Conservation (phyloP, 805 yeast genomes). For the Candida andamanensis region DNA sequence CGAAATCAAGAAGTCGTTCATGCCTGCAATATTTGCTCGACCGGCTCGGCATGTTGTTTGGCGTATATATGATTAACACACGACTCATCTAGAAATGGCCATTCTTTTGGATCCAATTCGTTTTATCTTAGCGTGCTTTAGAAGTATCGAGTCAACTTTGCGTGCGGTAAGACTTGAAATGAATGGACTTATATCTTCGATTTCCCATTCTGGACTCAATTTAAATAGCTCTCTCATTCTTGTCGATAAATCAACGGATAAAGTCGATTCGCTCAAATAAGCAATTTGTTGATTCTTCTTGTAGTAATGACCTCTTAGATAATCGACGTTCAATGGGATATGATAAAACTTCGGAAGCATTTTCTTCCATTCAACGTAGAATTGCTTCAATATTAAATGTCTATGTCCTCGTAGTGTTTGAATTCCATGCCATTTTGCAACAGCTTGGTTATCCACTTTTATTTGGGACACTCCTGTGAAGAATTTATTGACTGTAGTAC, state of each 20-base stretch:
- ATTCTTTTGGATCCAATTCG: slow-evolving; percentile 24
- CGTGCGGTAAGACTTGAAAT: slow-evolving; percentile 27
- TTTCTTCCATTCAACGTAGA: slow-evolving; percentile 59
- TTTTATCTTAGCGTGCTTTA: slow-evolving; percentile 35
- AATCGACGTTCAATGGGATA: slow-evolving; percentile 50
- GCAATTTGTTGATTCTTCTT: slow-evolving; percentile 43
- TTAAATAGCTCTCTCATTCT: slow-evolving; percentile 29
- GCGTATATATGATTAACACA: no score
- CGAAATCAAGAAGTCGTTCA: slow-evolving; percentile 11
- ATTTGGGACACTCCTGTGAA: slow-evolving; percentile 14
- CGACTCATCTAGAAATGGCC: no score
- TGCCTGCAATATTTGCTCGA: no score
- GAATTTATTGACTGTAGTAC: slow-evolving; percentile 49
- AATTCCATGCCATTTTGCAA: slow-evolving; percentile 63
- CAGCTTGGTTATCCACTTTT: slow-evolving; percentile 33
- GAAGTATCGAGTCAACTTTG: slow-evolving; percentile 32
- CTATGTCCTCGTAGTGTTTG: slow-evolving; percentile 31
- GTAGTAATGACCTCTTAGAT: slow-evolving; percentile 52
- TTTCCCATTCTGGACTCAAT: slow-evolving; percentile 31
- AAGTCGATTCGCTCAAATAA: slow-evolving; percentile 44
- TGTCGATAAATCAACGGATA: slow-evolving; percentile 34
- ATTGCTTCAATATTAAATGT: slow-evolving; percentile 40
- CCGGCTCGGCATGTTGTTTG: no score
- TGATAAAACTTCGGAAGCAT: slow-evolving; percentile 59
- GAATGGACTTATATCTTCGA: slow-evolving; percentile 35